Evolutionary conservation across 768 basidiomycete species (phyloP).

Genomic region (Suillus bovinus): DNA sequence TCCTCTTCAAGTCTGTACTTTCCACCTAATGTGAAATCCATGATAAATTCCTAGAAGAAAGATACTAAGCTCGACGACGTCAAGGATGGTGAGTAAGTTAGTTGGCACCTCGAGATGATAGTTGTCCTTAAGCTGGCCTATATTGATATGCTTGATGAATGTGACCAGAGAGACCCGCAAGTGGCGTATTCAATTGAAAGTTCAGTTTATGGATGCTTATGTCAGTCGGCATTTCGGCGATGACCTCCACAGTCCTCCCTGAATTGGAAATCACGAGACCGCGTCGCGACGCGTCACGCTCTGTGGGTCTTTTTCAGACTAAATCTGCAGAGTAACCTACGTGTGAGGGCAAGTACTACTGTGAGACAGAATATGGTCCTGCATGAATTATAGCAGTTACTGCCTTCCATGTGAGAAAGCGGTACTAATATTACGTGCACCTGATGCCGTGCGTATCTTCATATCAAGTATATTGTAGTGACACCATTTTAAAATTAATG

Average conservation of each 20-base stretch:
- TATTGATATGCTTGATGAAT: not conserved
- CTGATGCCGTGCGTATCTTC: not conserved
- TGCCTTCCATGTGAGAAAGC: not conserved
- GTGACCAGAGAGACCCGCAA: conserved; percentile 7
- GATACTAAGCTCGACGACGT: not conserved
- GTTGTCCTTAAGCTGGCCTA: not conserved
- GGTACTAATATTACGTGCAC: not conserved
- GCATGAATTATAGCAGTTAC: not conserved
- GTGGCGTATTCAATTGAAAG: conserved; percentile 8
- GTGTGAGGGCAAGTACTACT: too few species aligned
- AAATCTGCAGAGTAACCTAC: too few species aligned
- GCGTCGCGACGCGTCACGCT: conserved; percentile 22
- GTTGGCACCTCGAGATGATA: not conserved
- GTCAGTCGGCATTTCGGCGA: conserved; percentile 20
- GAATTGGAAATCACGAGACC: conserved; percentile 27
- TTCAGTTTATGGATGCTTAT: conserved; percentile 23
- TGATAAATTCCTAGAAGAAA: conserved; percentile 8
- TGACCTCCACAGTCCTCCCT: not conserved
- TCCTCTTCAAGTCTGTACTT: conserved; percentile 80
- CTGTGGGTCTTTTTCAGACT: too few species aligned
- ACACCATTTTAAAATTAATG: not conserved
- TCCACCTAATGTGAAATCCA: conserved; percentile 60
- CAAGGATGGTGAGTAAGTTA: not conserved
- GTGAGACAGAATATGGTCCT: not conserved
- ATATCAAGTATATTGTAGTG: not conserved